A percentile compares a stretch with the other conserved stretches of the same genome.
These are phyloP conservation scores for Abrus precatorius DNA, from an alignment of 306 rosid genomes.

Conservation along the genomic window DNA sequence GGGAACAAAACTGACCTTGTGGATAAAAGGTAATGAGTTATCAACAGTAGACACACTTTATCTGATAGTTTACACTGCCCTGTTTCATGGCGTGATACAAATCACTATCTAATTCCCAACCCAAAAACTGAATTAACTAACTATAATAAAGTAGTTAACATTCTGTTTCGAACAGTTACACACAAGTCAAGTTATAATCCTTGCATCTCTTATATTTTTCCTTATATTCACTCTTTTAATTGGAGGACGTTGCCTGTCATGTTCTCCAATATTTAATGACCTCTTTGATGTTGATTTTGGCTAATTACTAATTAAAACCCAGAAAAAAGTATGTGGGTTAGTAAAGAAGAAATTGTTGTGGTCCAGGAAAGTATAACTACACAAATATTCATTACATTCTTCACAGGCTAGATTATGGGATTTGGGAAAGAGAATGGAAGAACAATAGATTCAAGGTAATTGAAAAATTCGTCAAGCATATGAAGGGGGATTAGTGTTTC, in stretches of 20 bases:
- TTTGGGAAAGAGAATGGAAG: conserved; percentile 4
- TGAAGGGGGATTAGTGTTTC: conserved; percentile 23
- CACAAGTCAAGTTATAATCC: too few relatives aligned
- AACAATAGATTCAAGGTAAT: conserved; percentile 29
- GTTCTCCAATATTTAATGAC: conserved; percentile 29
- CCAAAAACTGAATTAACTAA: too few relatives aligned
- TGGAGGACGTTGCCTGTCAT: too few relatives aligned
- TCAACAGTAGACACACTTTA: conserved; percentile 12
- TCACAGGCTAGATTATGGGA: conserved; percentile 23
- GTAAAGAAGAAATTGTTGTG: conserved; percentile 17
- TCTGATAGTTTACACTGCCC: conserved; percentile 23
- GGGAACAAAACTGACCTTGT: conserved; percentile 95
- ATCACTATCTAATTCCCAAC: too few relatives aligned
- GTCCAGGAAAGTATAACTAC: not conserved
- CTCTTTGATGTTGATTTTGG: conserved; percentile 13
- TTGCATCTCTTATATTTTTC: too few relatives aligned
- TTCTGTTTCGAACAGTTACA: too few relatives aligned
- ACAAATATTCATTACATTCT: conserved; percentile 27
- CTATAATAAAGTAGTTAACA: too few relatives aligned
- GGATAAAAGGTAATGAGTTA: conserved; percentile 78
- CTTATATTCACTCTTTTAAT: too few relatives aligned
- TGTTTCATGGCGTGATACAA: conserved; percentile 6
- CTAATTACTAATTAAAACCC: conserved; percentile 9
- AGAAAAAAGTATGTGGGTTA: conserved; percentile 15
- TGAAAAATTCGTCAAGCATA: conserved; percentile 15